Evolutionary conservation across 2,329 filamentous ascomycete species (phyloP).

Genomic region (Hypoxylon sp.): DNA sequence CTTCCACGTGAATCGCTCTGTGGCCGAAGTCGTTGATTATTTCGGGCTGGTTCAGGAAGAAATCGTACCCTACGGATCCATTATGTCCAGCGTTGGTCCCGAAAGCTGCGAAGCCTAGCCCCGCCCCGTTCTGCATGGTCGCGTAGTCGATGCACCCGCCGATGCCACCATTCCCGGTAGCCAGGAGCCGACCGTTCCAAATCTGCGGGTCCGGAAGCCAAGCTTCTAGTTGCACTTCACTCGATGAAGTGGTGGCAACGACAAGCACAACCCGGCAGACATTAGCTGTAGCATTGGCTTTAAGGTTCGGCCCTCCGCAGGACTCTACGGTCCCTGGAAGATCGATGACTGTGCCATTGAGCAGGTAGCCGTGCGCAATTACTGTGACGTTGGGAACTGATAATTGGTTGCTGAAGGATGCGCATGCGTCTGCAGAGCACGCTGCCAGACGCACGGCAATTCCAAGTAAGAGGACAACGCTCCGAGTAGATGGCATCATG

Average conservation of each 20-base stretch:
- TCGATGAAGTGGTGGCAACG: conserved; percentile 33
- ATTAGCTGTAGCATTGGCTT: conserved; percentile 25
- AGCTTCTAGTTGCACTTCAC: conserved; percentile 40
- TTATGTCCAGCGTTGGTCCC: conserved; percentile 61
- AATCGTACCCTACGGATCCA: conserved; percentile 51
- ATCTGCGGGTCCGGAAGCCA: conserved; percentile 37
- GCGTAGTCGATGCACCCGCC: conserved; percentile 60
- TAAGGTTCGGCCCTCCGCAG: conserved; percentile 32
- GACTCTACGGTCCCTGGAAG: conserved; percentile 36
- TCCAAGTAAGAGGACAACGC: not conserved
- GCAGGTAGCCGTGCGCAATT: conserved; percentile 12
- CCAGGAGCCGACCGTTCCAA: conserved; percentile 59
- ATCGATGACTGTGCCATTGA: conserved; percentile 19
- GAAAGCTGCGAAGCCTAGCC: conserved; percentile 58
- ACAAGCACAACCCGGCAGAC: conserved; percentile 35
- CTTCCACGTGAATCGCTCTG: conserved; percentile 58
- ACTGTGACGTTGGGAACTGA: conserved; percentile 26
- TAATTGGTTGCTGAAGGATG: conserved; percentile 1
- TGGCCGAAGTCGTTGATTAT: conserved; percentile 52
- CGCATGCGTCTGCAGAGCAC: conserved; percentile 16
- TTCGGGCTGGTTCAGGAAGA: conserved; percentile 51
- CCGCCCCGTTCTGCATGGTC: conserved; percentile 57
- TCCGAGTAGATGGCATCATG: conserved; percentile 5
- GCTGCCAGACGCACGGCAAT: not conserved
- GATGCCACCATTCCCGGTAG: conserved; percentile 60